These are phyloP conservation scores for Ceratocystis lukuohia DNA, from an alignment of 2,329 filamentous ascomycete genomes.

Conservation along the genomic window DNA sequence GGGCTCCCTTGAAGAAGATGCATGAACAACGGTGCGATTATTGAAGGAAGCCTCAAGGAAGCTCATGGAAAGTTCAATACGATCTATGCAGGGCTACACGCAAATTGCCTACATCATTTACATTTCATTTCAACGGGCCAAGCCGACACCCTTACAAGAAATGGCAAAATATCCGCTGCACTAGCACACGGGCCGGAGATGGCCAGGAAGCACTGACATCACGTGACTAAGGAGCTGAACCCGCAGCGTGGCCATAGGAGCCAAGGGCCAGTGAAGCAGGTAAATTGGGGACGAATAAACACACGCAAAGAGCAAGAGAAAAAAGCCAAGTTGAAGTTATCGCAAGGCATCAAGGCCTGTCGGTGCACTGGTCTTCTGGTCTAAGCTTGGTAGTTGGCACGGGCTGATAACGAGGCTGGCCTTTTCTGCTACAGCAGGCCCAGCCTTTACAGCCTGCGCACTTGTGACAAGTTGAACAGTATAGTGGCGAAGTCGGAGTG, in stretches of 20 bases:
- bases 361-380: neutral
- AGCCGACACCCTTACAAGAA: neutral
- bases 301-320: too few relatives aligned
- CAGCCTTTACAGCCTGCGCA: neutral
- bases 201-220: neutral
- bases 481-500: neutral
- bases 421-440: too few relatives aligned
- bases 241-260: neutral
- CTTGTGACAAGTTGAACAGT: neutral
- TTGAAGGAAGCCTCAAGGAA: too few relatives aligned
- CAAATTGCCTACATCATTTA: too few relatives aligned
- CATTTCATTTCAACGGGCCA: neutral
- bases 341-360: neutral
- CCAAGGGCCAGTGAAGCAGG: neutral
- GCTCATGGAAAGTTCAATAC: too few relatives aligned
- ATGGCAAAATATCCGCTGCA: neutral
- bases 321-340: neutral
- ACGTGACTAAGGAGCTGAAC: neutral
- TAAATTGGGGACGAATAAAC: too few relatives aligned
- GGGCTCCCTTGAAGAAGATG: too few relatives aligned
- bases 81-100: too few relatives aligned
- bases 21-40: too few relatives aligned
- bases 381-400: neutral
- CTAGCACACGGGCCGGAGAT: neutral
- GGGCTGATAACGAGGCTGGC: neutral